phyloP scores from a whole-genome alignment of 257 asterid species.

The Nicotiana tomentosiformis region DNA sequence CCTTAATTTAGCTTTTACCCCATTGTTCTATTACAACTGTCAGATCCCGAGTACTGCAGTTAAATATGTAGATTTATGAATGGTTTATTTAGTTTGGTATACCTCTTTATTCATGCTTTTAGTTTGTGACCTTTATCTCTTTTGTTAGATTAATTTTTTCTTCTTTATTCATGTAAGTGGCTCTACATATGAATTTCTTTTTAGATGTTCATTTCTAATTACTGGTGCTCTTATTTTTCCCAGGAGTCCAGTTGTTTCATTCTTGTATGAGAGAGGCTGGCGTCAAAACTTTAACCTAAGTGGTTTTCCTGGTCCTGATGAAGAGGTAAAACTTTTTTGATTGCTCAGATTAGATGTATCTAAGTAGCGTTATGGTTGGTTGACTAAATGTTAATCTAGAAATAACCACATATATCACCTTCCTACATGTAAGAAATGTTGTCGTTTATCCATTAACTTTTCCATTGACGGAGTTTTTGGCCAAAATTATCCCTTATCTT shows the following conservation, averaged over 20 bases:
- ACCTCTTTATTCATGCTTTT: too few relatives aligned
- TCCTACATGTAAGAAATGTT: background rate
- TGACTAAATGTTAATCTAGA: background rate
- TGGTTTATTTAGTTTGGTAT: background rate
- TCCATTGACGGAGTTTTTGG: background rate
- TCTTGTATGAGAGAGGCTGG: slow-evolving; percentile 97
- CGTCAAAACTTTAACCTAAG: slow-evolving; percentile 79
- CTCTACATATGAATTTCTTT: background rate
- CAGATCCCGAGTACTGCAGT: background rate
- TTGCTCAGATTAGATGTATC: slow-evolving; percentile 10
- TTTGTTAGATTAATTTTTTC: background rate
- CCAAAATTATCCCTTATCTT: too few relatives aligned
- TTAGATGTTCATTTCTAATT: slow-evolving; percentile 16
- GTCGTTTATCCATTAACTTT: background rate
- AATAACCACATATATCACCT: background rate
- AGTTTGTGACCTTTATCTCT: background rate
- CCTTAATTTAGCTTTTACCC: background rate
- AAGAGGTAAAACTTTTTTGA: slow-evolving; percentile 60
- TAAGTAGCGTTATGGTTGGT: background rate
- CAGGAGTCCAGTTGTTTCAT: slow-evolving; percentile 96
- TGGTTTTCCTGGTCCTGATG: slow-evolving; percentile 96
- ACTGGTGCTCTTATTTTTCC: slow-evolving; percentile 10
- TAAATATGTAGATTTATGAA: background rate
- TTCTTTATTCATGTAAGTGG: background rate
- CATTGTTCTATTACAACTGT: background rate